Base-by-base conservation (phyloP, 352 stramenopile genomes). In the Globisporangium okanoganense region DNA sequence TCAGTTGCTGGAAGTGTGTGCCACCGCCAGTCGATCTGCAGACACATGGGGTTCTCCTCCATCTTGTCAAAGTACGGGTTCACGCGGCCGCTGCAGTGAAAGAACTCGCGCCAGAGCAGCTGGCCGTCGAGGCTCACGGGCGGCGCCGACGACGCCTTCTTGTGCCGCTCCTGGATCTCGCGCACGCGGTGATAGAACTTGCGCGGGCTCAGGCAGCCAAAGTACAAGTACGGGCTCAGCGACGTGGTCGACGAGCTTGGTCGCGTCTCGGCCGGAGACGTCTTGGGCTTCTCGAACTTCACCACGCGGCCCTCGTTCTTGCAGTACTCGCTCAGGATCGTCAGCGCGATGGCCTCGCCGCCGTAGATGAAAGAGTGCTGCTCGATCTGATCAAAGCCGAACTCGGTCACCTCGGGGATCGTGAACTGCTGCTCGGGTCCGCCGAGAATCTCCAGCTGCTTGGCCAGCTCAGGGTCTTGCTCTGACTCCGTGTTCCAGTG, bases 281-380 rank as follows among this genome's bases (percentile, higher is more conserved):
- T 99, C 68, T 99, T 98, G 31, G 97, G 97, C 68, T 99, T 99
- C 69, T 98, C 94, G 71, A 99, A 99, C 31, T 82, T 92, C 27
- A 90, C 82, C 13, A 98, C 88, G 62, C 90, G 97, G 2, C 73
- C 82, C 76, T 87, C 72, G 57, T 92, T 86, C 62, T 78, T 82
- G 63, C 83, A 88, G 55, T 90, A 92, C 62, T 84, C 72, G 16
- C 71, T 64, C 38, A 94, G 45, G 52, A 90, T 90, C 8, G 70
- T 77, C 25, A 91, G 52, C 5, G 79, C 83, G 57, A 88, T 87
- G 58, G 79, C 66, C 56, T 90, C 81, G 35, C 83, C 82, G 16
- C 82, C 82, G 65, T 87, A 88, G 55, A 92, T 86, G 66, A 88
- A 92, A 16, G 78, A 86, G 69, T 90, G 82, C 12, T 66, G 74